Conservation (phyloP, 106 monocot species). For the Allium sativum region DNA sequence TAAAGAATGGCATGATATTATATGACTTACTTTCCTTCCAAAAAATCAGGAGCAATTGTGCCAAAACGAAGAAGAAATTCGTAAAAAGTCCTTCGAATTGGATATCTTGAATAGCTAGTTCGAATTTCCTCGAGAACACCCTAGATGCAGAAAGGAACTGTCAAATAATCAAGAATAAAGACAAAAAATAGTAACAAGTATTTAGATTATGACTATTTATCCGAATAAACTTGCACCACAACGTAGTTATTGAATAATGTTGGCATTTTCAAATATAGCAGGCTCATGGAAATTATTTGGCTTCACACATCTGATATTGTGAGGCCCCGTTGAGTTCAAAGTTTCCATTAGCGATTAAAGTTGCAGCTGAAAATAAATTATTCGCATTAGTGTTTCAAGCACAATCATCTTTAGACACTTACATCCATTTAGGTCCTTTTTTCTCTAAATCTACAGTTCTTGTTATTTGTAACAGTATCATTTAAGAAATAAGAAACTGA, state of each 20-base stretch:
- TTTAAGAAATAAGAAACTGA: neutral
- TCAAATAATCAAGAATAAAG: neutral
- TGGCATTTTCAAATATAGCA: conserved; percentile 75
- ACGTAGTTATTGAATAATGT: conserved; percentile 75
- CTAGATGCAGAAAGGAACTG: conserved; percentile 12
- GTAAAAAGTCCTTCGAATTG: conserved; percentile 80
- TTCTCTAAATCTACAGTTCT: neutral
- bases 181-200: neutral
- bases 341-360: conserved; percentile 83
- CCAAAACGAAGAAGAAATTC: conserved; percentile 27
- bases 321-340: conserved; percentile 72
- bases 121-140: conserved; percentile 94
- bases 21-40: conserved; percentile 68
- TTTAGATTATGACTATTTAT: neutral
- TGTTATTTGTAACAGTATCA: neutral
- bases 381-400: conserved; percentile 4
- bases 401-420: neutral
- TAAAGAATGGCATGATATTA: neutral
- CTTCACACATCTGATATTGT: conserved; percentile 89
- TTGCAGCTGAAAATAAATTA: conserved; percentile 41
- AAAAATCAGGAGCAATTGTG: conserved; percentile 68
- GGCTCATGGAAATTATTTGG: conserved; percentile 92
- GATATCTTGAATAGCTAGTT: conserved; percentile 91
- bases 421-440: neutral
- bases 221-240: conserved; percentile 61